A percentile compares a stretch with the other conserved stretches of the same genome.
phyloP scores from a whole-genome alignment of 2,329 filamentous ascomycete genomes.

The Hypoxylon rubiginosum region DNA sequence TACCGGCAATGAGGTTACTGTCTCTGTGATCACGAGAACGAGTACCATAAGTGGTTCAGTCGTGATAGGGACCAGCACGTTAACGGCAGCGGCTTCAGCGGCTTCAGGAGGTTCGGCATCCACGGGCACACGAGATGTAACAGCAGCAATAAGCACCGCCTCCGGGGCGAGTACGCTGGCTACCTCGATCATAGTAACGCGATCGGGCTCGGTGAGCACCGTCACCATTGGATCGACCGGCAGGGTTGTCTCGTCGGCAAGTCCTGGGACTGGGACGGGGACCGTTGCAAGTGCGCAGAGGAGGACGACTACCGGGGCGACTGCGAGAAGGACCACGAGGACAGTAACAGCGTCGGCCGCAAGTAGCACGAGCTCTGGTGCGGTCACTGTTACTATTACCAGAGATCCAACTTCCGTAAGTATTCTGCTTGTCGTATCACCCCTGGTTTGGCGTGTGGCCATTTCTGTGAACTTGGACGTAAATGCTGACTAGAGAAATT shows the following conservation, averaged over 20 bases:
- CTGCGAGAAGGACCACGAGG: not conserved
- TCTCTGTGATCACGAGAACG: constrained; percentile 1
- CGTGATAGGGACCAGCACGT: not conserved
- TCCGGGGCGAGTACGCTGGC: not conserved
- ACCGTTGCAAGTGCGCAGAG: not conserved
- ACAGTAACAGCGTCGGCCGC: not conserved
- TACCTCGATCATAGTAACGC: constrained; percentile 11
- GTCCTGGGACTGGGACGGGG: not conserved
- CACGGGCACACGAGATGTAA: constrained; percentile 5
- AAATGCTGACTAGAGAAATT: constrained; percentile 3
- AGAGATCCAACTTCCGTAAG: constrained; percentile 23
- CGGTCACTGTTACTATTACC: constrained; percentile 25
- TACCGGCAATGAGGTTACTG: not conserved
- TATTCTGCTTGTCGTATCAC: not conserved
- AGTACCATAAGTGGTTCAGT: constrained; percentile 1
- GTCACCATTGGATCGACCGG: constrained; percentile 17
- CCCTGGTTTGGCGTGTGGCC: not conserved
- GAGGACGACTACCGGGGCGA: not conserved
- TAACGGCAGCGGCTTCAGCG: not conserved
- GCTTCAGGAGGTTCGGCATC: not conserved
- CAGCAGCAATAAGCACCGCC: not conserved
- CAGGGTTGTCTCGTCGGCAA: not conserved
- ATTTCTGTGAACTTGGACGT: not conserved
- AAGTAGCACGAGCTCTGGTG: not conserved
- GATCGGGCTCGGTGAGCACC: constrained; percentile 12